A percentile compares a stretch with the other conserved stretches of the same genome.
Evolutionary conservation across 2,329 filamentous ascomycete species (phyloP).

Genomic region (Colletotrichum tropicale): DNA sequence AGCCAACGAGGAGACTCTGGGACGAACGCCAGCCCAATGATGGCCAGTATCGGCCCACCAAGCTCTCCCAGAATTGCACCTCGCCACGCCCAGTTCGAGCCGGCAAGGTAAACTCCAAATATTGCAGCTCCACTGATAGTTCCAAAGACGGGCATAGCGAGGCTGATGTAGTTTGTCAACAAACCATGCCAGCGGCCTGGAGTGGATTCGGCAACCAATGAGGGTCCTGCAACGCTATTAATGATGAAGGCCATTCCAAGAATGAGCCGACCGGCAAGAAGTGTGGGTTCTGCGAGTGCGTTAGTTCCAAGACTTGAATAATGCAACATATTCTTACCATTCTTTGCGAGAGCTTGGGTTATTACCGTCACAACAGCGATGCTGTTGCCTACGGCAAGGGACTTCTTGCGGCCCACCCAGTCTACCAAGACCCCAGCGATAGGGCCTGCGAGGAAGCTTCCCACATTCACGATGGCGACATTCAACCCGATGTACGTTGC

Average conservation of each 20-base stretch:
- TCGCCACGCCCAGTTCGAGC: background rate
- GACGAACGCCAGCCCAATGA: background rate
- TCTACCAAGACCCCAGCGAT: background rate
- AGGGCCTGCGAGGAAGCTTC: background rate
- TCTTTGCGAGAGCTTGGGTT: background rate
- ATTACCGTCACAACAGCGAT: background rate
- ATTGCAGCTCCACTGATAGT: background rate
- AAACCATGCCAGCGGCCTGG: background rate
- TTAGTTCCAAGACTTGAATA: background rate
- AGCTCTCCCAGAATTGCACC: background rate
- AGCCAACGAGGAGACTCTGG: background rate
- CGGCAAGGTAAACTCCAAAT: background rate
- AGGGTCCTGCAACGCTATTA: background rate
- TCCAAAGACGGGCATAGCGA: background rate
- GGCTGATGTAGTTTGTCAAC: background rate
- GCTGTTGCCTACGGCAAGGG: background rate
- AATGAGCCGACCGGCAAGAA: background rate
- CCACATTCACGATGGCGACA: background rate
- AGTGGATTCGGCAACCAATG: background rate
- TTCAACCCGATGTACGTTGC: background rate
- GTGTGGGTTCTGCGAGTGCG: background rate
- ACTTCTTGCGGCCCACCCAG: background rate
- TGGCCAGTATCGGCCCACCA: background rate
- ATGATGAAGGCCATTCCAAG: background rate
- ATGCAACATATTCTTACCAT: background rate